A percentile compares a stretch with the other conserved stretches of the same genome.
Conservation (phyloP, 768 basidiomycete genomes). For the Mycena chlorophos region DNA sequence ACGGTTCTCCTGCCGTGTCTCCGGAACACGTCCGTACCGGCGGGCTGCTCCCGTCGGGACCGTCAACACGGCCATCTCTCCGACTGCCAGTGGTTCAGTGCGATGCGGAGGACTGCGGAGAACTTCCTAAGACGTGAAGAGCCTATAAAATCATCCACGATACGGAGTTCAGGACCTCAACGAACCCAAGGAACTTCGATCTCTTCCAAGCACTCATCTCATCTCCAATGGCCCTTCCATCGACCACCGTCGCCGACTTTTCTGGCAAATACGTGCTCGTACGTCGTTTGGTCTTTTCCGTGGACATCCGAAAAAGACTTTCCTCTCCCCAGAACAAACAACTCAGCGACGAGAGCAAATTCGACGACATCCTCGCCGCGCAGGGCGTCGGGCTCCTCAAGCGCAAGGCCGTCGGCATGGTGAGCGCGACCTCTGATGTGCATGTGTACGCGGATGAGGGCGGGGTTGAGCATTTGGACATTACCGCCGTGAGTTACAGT, state of each 20-base stretch:
- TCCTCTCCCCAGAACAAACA: conserved; percentile 41
- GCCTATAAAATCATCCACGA: too few species aligned
- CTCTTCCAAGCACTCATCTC: too few species aligned
- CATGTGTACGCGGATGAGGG: conserved; percentile 43
- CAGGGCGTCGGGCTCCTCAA: conserved; percentile 52
- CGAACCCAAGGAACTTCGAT: too few species aligned
- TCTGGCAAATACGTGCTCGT: conserved; percentile 7
- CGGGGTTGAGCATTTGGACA: conserved; percentile 40
- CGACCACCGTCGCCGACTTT: conserved; percentile 1
- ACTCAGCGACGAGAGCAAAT: conserved; percentile 38
- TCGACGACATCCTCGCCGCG: conserved; percentile 46
- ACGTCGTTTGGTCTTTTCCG: neutral
- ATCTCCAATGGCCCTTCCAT: neutral
- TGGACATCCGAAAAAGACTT: neutral
- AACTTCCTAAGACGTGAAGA: too few species aligned
- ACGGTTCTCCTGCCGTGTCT: too few species aligned
- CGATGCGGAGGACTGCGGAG: too few species aligned
- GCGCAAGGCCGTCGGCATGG: conserved; percentile 40
- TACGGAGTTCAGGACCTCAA: too few species aligned
- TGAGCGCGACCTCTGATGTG: conserved; percentile 39
- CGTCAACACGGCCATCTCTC: too few species aligned
- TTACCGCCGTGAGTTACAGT: conserved; percentile 22
- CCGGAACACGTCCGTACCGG: too few species aligned
- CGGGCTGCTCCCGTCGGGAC: too few species aligned
- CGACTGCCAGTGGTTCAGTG: too few species aligned